phyloP scores from a whole-genome alignment of 2,329 filamentous ascomycete species.

The Epichloe gansuensis region DNA sequence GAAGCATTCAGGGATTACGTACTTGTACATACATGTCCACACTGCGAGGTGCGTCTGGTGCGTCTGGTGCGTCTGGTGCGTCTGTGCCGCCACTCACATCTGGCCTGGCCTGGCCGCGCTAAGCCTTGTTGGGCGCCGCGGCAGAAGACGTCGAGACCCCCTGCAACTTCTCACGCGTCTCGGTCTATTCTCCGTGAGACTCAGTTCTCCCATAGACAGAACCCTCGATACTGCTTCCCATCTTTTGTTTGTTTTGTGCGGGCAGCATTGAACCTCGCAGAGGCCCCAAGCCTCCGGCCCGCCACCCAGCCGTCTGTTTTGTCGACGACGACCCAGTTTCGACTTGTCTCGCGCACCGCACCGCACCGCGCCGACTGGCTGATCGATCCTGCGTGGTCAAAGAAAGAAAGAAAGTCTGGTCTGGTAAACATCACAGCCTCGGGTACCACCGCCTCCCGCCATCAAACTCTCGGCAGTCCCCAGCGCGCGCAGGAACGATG shows the following conservation, averaged over 20 bases:
- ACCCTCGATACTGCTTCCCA: background rate
- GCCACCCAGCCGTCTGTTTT: background rate
- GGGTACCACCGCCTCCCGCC: background rate
- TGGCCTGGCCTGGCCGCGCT: constrained; percentile 9
- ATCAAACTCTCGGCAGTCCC: background rate
- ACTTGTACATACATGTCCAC: too few relatives aligned
- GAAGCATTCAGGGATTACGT: too few relatives aligned
- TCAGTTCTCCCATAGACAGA: background rate
- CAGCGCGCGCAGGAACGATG: constrained; percentile 6
- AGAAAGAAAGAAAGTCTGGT: background rate
- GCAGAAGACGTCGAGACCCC: constrained; percentile 11
- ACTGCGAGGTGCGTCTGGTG: too few relatives aligned
- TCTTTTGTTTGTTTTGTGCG: background rate
- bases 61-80: too few relatives aligned
- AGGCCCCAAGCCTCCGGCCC: background rate
- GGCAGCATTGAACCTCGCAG: background rate
- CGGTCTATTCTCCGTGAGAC: background rate
- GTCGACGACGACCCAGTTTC: background rate
- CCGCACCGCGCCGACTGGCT: background rate
- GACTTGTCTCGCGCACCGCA: background rate
- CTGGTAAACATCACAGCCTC: constrained; percentile 1
- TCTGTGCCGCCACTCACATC: background rate
- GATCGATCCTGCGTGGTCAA: background rate
- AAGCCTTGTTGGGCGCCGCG: constrained; percentile 17
- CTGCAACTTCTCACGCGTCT: constrained; percentile 17